phyloP scores from a whole-genome alignment of 2,329 filamentous ascomycete species.

The Macrophomina phaseolina region DNA sequence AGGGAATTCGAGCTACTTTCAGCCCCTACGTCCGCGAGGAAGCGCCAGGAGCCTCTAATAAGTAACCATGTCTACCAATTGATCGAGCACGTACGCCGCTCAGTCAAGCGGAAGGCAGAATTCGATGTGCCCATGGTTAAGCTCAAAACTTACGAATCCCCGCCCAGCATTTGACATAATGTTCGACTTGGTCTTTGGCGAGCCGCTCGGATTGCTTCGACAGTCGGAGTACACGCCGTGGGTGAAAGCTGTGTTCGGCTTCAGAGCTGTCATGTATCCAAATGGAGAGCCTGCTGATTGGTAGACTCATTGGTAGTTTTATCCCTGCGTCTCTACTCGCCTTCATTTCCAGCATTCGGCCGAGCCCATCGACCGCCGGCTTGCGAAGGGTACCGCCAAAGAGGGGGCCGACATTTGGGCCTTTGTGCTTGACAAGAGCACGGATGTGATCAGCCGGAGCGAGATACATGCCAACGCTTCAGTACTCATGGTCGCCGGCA shows the following conservation, averaged over 20 bases:
- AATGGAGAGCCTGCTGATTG: neutral
- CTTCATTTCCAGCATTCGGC: neutral
- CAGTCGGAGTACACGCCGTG: constrained; percentile 39
- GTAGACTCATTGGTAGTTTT: neutral
- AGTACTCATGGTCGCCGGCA: constrained; percentile 44
- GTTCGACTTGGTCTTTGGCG: constrained; percentile 41
- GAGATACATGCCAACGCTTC: constrained; percentile 49
- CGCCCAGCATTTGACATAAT: constrained; percentile 42
- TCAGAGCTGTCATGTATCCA: neutral
- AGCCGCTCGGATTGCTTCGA: constrained; percentile 39
- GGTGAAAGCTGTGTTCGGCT: constrained; percentile 33
- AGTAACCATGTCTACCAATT: no score
- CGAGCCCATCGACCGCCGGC: constrained; percentile 33
- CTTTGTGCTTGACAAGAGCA: constrained; percentile 38
- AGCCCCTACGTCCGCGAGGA: no score
- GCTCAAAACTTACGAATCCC: neutral
- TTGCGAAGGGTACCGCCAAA: constrained; percentile 30
- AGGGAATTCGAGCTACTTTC: no score
- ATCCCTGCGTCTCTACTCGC: neutral
- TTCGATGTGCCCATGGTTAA: no score
- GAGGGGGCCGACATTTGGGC: constrained; percentile 44
- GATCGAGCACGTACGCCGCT: no score
- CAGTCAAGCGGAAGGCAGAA: no score
- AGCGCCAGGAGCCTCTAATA: no score
- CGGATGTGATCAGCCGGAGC: constrained; percentile 31